A percentile compares a stretch with the other conserved stretches of the same genome.
Evolutionary conservation across 306 rosid species (phyloP).

Genomic region (Malus domestica): ASM211411v1 NC_041798.1:22597001-22597500

Average conservation of each 20-base stretch:
- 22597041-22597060: background rate
- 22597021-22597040: background rate
- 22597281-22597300: background rate
- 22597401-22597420: background rate
- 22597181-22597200: background rate
- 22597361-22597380: background rate
- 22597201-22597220: background rate
- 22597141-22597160: conserved; percentile 8
- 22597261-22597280: background rate
- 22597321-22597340: background rate
- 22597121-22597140: conserved; percentile 1
- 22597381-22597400: background rate
- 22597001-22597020: conserved; percentile 88
- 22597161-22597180: conserved; percentile 12
- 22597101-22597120: background rate
- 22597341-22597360: background rate
- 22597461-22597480: background rate
- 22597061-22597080: background rate
- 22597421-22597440: no score
- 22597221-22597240: background rate
- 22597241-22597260: background rate
- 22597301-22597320: background rate
- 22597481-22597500: background rate
- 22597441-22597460: background rate
- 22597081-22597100: background rate